Percentiles rank a stretch among this genome's conserved stretches.
phyloP scores from a whole-genome alignment of 2,329 filamentous ascomycete species.

The Paraphoma chrysanthemicola region DNA sequence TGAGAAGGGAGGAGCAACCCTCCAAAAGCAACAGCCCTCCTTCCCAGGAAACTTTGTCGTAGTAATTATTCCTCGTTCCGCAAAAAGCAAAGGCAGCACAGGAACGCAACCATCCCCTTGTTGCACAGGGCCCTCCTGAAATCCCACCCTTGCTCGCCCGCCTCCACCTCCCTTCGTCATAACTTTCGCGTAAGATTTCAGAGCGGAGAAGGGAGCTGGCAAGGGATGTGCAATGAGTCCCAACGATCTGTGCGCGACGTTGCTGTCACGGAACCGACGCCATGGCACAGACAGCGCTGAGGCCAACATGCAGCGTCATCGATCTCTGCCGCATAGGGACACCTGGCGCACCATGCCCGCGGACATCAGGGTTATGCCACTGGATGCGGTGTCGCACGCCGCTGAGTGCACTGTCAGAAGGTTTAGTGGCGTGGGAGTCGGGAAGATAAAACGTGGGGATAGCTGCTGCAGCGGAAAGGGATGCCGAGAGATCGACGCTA shows the following conservation, averaged over 20 bases:
- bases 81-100: constrained; percentile 8
- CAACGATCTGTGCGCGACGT: background rate
- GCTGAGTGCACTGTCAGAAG: background rate
- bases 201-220: background rate
- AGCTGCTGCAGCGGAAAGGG: constrained; percentile 2
- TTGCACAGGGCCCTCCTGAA: constrained; percentile 8
- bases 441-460: constrained; percentile 5
- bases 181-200: constrained; percentile 4
- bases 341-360: background rate
- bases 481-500: constrained; percentile 4
- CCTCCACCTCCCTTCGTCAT: constrained; percentile 8
- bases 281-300: background rate
- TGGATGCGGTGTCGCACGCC: background rate
- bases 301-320: background rate
- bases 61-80: constrained; percentile 5
- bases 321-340: background rate
- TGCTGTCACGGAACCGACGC: background rate
- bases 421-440: background rate
- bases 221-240: background rate
- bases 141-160: constrained; percentile 6
- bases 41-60: constrained; percentile 8
- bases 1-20: background rate
- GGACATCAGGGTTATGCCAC: background rate
- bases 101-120: constrained; percentile 6
- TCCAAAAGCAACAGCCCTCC: background rate